Base-by-base conservation (phyloP, 768 basidiomycete genomes). In the Leucogyrophana mollusca region DNA sequence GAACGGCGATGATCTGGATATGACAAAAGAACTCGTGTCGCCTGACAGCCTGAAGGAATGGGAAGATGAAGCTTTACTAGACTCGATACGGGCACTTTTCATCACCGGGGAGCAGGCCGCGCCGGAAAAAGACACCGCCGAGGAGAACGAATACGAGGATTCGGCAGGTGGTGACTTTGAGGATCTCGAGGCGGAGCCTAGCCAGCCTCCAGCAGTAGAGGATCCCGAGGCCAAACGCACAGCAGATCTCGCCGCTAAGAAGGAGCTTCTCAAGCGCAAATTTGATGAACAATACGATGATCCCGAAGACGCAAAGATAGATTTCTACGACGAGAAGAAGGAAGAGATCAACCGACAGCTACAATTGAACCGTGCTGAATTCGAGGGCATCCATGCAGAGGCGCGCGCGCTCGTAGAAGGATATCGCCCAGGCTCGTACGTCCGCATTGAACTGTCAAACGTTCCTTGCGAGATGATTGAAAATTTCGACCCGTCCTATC, bases 231-330 rank as follows among this genome's bases (percentile, higher is more conserved):
- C 70, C 0, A 55, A 71, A 10, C 70, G 71, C 23, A 76, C 74
- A 21, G 71, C 72, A 23, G 73, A 78, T 1, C 82, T 97, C 27
- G 81, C 87, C 8, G 76, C 79, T 23, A 97, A 95, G 71, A 97
- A 97, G 70, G 91, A 90, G 56, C 81, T 77, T 2, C 78, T 97
- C 49, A 96, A 96, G 68, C 83, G 85, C 54, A 94, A 95, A 65
- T 99, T 99, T 61, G 91, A 99, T 66, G 90, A 92, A 56, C 88
- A 95, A 66, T 97, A 97, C 65, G 93, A 96, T 62, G 91, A 94
- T 54, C 87, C 89, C 3, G 86, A 89, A 35, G 74, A 78, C 45
- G 68, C 82, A 46, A 87, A 89, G 56, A 67, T 82, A 62, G 90
- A 93, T 59, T 96, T 96, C 59, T 99, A 96, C 71, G 81, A 85